Conservation (phyloP, 345 rosid species). For the Arabis hirsuta region DNA sequence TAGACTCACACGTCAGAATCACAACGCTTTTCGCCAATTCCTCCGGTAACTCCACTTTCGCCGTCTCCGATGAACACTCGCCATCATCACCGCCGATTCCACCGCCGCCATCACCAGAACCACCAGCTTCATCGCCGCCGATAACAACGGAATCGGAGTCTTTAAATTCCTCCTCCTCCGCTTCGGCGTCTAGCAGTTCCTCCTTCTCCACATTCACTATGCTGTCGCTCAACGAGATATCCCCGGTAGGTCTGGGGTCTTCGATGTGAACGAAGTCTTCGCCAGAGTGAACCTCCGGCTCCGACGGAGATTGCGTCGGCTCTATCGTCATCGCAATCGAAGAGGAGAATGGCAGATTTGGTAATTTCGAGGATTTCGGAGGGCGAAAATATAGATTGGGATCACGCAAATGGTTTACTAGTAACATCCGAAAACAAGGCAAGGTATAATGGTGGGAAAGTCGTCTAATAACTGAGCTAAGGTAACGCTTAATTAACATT, state of each 20-base stretch:
- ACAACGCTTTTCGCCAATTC: slow-evolving; percentile 70
- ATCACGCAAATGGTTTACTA: slow-evolving; percentile 30
- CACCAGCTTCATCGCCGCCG: slow-evolving; percentile 14
- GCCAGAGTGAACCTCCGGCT: slow-evolving; percentile 43
- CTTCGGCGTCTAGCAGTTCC: slow-evolving; percentile 38
- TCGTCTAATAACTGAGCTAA: slow-evolving; percentile 15
- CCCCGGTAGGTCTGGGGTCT: slow-evolving; percentile 54
- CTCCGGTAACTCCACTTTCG: slow-evolving; percentile 62
- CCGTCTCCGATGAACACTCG: slow-evolving; percentile 41
- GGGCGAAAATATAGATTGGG: slow-evolving; percentile 30
- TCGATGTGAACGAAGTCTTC: slow-evolving; percentile 88
- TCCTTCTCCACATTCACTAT: slow-evolving; percentile 69
- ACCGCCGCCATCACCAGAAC: background rate
- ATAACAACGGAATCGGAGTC: slow-evolving; percentile 37
- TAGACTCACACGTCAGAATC: slow-evolving; percentile 75
- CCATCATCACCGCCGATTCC: slow-evolving; percentile 26
- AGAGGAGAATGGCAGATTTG: slow-evolving; percentile 10
- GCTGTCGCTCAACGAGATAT: slow-evolving; percentile 67
- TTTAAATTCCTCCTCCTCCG: slow-evolving; percentile 9
- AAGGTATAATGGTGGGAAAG: slow-evolving; percentile 35
- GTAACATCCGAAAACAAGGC: background rate
- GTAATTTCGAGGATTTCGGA: slow-evolving; percentile 21
- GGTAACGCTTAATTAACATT: slow-evolving; percentile 11
- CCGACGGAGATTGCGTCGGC: slow-evolving; percentile 47
- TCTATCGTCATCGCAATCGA: slow-evolving; percentile 49